A percentile compares a stretch with the other conserved stretches of the same genome.
These are phyloP conservation scores for Kurtzmaniella quercitrusa DNA, from an alignment of 1,139 yeast species.

Conservation along the genomic window DNA sequence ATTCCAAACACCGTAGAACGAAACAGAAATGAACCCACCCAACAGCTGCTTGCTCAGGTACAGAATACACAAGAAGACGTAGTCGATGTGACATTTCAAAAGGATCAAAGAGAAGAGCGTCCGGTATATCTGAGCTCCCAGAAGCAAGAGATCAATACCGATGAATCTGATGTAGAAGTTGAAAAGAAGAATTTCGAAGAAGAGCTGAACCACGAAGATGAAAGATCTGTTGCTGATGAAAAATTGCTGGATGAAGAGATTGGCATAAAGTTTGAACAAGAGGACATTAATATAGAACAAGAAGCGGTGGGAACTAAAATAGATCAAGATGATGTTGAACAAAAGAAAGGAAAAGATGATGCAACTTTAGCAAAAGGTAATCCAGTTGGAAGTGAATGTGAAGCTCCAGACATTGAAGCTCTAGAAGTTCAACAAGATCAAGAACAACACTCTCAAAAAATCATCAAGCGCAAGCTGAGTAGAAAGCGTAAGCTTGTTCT, in stretches of 20 bases:
- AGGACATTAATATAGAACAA: background rate
- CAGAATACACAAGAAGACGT: slow-evolving; percentile 8
- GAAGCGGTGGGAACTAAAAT: no score
- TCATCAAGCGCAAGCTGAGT: slow-evolving; percentile 2
- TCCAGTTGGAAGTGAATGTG: no score
- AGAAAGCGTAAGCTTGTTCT: background rate
- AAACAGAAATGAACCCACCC: slow-evolving; percentile 1
- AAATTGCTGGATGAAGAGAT: slow-evolving; percentile 8
- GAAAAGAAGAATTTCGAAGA: slow-evolving; percentile 1
- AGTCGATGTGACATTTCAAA: slow-evolving; percentile 5
- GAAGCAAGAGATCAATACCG: slow-evolving; percentile 12
- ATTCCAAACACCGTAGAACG: slow-evolving; percentile 12
- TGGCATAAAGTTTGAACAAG: slow-evolving; percentile 1
- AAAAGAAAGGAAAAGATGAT: no score
- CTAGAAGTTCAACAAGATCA: no score
- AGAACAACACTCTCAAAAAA: no score
- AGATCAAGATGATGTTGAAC: no score
- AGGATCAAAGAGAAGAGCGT: slow-evolving; percentile 1
- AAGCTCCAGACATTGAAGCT: no score
- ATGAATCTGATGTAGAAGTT: slow-evolving; percentile 7
- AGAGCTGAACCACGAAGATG: slow-evolving; percentile 2
- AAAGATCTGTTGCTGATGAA: slow-evolving; percentile 6
- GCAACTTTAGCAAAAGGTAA: no score
- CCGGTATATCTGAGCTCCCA: slow-evolving; percentile 11
- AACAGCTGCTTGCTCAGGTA: slow-evolving; percentile 8